phyloP scores from a whole-genome alignment of 768 basidiomycete genomes.

The Dentipellis sp. region DNA sequence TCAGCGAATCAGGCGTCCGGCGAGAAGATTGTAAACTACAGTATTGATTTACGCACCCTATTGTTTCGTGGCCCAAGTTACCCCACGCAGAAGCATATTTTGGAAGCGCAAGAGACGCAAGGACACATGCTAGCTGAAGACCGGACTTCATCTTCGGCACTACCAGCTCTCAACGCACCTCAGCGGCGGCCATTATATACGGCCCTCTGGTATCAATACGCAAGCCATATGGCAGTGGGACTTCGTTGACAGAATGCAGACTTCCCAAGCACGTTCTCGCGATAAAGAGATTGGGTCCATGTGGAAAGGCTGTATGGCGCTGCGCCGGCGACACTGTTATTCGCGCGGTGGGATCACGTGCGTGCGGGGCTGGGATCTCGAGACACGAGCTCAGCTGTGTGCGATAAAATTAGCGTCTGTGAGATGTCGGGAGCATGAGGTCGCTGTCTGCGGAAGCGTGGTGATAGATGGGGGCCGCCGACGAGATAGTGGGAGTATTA shows the following conservation, averaged over 20 bases:
- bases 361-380: background rate
- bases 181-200: too few relatives aligned
- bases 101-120: conserved; percentile 1
- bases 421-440: too few relatives aligned
- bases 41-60: conserved; percentile 13
- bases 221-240: background rate
- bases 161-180: too few relatives aligned
- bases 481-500: too few relatives aligned
- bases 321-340: background rate
- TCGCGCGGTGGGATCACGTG: background rate
- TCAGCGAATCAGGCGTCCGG: background rate
- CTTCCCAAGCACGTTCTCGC: background rate
- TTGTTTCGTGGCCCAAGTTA: conserved; percentile 17
- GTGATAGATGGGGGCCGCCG: too few relatives aligned
- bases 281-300: background rate
- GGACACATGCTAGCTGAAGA: background rate
- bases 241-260: background rate
- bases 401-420: background rate
- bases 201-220: background rate
- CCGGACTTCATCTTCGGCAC: conserved; percentile 1
- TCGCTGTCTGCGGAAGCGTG: too few relatives aligned
- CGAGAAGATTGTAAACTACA: background rate
- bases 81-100: conserved; percentile 16
- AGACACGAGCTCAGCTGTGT: background rate
- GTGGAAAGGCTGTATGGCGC: background rate